A percentile compares a stretch with the other conserved stretches of the same genome.
Conservation (phyloP, 1,284 basidiomycete species). For the Trametes sp. region DNA sequence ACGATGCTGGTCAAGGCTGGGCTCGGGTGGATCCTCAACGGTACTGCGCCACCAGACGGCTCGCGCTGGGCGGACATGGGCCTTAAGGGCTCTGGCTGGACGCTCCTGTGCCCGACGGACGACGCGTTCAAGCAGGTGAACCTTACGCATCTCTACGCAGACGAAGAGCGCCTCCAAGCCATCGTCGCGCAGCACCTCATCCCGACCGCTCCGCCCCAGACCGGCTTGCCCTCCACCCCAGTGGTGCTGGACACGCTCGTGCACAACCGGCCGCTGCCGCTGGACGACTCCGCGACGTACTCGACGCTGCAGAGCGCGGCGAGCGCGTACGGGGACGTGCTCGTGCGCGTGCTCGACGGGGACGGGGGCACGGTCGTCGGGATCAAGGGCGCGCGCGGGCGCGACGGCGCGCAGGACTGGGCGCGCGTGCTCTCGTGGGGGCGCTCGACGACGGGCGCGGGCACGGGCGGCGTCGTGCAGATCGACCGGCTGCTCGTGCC, state of each 20-base stretch:
- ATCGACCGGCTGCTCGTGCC: slow-evolving; percentile 88
- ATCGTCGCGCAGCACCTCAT: slow-evolving; percentile 94
- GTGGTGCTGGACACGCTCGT: slow-evolving; percentile 50
- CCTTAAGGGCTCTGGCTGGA: slow-evolving; percentile 68
- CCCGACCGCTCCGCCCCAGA: slow-evolving; percentile 47
- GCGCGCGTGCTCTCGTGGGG: slow-evolving; percentile 86
- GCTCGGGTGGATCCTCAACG: slow-evolving; percentile 90
- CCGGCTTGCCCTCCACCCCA: background rate
- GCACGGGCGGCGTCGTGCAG: slow-evolving; percentile 86
- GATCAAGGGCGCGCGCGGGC: slow-evolving; percentile 87
- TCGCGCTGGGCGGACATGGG: slow-evolving; percentile 63
- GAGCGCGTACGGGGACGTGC: slow-evolving; percentile 81
- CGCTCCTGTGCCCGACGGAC: slow-evolving; percentile 90
- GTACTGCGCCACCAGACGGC: slow-evolving; percentile 75
- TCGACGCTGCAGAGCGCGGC: slow-evolving; percentile 61
- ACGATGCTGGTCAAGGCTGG: slow-evolving; percentile 85
- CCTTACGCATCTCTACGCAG: slow-evolving; percentile 78
- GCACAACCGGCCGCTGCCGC: slow-evolving; percentile 73
- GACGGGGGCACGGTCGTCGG: slow-evolving; percentile 53
- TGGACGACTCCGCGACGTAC: slow-evolving; percentile 79
- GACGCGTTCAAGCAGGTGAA: slow-evolving; percentile 92
- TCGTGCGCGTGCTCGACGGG: slow-evolving; percentile 71
- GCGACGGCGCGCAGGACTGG: slow-evolving; percentile 73
- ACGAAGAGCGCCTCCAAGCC: slow-evolving; percentile 63
- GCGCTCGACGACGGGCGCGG: slow-evolving; percentile 73